Evolutionary conservation across 352 stramenopile genomes (phyloP), one percentile per base, ranked within the genome.

Genomic region (Phytopythium cucurbitacearum): DNA sequence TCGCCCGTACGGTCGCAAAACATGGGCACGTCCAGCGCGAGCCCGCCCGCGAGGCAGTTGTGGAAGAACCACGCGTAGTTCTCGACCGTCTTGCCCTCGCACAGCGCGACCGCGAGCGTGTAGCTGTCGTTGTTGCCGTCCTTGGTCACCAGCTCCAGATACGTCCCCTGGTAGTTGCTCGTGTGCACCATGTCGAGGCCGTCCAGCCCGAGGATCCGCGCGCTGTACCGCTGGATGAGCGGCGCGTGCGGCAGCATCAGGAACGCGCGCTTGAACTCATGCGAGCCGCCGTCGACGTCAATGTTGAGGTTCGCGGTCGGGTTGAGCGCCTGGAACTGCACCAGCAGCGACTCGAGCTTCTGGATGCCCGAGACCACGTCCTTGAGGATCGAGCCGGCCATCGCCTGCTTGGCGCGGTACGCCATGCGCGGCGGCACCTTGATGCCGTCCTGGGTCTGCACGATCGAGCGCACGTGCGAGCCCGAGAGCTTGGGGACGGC

Each of bases 11-110:
- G 67, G 21, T 80, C 46, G 46, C 67, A 80, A 15, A 76, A 59
- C 50, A 76, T 61, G 39, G 70, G 67, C 21, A 66, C 59, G 39
- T 76, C 57, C 6, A 76, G 53, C 11, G 57, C 62, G 6, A 76
- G 41, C 0, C 67, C 67, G 11, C 53, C 57, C 4, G 58, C 52
- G 0, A 72, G 58, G 36, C 67, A 80, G 9, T 53, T 53, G 42
- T 71, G 56, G 36, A 80, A 65, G 56, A 80, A 76, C 67, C 70
- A 75, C n/a, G 53, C 49, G 43, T 68, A 80, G 47, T 65, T 75
- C 16, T 76, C 65, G 37, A 56, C 28, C 2, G 41, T 67, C 10
- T 60, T 66, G 10, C 56, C 64, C 7, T 70, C 57, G 50, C 67
- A 79, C 15, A 83, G 48, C 28, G 57, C 69, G 16, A 83, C 51